Conservation (phyloP, 768 basidiomycete genomes). For the Cantharellus cinnabarinus region DNA sequence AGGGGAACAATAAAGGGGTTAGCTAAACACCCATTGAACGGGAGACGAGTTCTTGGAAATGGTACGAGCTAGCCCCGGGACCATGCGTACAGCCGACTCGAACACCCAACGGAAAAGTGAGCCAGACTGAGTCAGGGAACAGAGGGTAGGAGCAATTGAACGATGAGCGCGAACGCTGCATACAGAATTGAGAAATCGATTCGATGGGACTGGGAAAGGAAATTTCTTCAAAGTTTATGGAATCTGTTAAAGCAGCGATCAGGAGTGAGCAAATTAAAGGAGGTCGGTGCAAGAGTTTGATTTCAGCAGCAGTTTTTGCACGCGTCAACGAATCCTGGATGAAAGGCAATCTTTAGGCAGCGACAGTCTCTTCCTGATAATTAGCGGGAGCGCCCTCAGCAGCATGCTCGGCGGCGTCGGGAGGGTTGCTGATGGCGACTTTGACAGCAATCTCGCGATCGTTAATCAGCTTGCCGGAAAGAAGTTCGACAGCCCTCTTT, state of each 20-base stretch:
- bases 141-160: neutral
- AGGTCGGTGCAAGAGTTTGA: too few species aligned
- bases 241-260: neutral
- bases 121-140: neutral
- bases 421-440: constrained; percentile 66
- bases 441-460: constrained; percentile 82
- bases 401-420: constrained; percentile 13
- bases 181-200: neutral
- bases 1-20: neutral
- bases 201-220: neutral
- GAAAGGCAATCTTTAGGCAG: neutral
- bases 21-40: neutral
- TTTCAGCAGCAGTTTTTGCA: too few species aligned
- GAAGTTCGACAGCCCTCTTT: constrained; percentile 68
- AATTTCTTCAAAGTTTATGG: neutral
- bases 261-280: neutral
- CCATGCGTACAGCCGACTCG: neutral
- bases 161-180: neutral
- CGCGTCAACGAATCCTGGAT: too few species aligned
- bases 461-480: constrained; percentile 74
- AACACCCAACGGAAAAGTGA: neutral
- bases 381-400: neutral
- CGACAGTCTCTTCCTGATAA: neutral
- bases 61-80: neutral
- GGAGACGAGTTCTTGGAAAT: neutral